phyloP scores from a whole-genome alignment of 345 rosid genomes.

The Moricandia moricandioides region DNA sequence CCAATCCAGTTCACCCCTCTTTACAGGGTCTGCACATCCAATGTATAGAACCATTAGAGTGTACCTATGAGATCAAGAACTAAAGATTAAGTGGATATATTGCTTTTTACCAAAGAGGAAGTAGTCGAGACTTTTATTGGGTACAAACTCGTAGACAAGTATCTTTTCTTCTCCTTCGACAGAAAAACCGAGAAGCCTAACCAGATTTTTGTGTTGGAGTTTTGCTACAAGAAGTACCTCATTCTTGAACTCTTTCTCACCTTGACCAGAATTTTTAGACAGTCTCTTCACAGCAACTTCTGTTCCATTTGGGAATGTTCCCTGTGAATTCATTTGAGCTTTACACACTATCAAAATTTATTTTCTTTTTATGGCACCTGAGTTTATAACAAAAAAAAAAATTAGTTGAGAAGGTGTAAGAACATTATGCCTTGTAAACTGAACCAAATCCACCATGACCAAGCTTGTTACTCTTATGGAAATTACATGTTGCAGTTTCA shows the following conservation, averaged over 20 bases:
- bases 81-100: not conserved
- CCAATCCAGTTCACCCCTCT: not conserved
- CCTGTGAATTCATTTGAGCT: not conserved
- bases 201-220: slow-evolving; percentile 52
- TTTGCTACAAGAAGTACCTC: slow-evolving; percentile 46
- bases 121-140: slow-evolving; percentile 31
- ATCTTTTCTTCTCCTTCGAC: slow-evolving; percentile 40
- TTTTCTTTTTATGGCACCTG: not conserved
- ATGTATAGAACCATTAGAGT: not conserved
- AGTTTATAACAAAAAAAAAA: not conserved
- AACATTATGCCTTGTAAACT: slow-evolving; percentile 37
- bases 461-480: not conserved
- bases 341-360: not conserved
- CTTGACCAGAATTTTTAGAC: slow-evolving; percentile 47
- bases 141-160: slow-evolving; percentile 13
- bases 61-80: not conserved
- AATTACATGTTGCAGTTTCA: slow-evolving; percentile 16
- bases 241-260: slow-evolving; percentile 46
- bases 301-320: slow-evolving; percentile 25
- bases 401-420: not conserved
- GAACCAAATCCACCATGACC: slow-evolving; percentile 13
- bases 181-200: slow-evolving; percentile 46
- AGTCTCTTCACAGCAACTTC: slow-evolving; percentile 51
- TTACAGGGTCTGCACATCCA: slow-evolving; percentile 25
- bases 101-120: slow-evolving; percentile 8